A percentile compares a stretch with the other conserved stretches of the same genome.
Conservation (phyloP, 306 rosid species). For the Echinosophora koreensis region DNA sequence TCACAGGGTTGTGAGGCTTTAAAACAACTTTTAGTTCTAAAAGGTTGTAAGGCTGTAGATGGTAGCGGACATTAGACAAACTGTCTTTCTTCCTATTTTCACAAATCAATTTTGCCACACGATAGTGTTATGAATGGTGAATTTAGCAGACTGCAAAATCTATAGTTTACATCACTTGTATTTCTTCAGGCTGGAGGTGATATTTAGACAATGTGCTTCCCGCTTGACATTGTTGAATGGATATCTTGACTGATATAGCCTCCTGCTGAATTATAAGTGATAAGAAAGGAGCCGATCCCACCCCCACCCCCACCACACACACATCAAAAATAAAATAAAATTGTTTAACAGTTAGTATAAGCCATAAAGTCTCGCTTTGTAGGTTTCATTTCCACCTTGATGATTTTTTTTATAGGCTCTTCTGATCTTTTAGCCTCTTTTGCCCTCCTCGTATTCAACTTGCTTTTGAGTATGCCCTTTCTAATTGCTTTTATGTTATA, state of each 20-base stretch:
- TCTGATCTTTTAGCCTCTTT: neutral
- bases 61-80: neutral
- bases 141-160: slow-evolving; percentile 5
- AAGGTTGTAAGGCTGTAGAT: neutral
- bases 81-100: neutral
- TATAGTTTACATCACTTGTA: neutral
- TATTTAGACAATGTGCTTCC: slow-evolving; percentile 1
- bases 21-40: neutral
- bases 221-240: neutral
- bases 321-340: too few species aligned
- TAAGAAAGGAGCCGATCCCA: too few species aligned
- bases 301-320: too few species aligned
- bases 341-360: neutral
- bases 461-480: neutral
- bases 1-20: neutral
- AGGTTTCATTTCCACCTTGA: slow-evolving; percentile 4
- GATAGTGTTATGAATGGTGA: neutral
- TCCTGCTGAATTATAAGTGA: neutral
- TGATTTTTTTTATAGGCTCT: neutral
- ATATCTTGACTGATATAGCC: neutral
- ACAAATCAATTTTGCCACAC: neutral
- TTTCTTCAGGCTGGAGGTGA: slow-evolving; percentile 18
- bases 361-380: neutral
- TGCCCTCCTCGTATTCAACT: neutral
- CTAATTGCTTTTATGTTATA: slow-evolving; percentile 26